These are phyloP conservation scores for Cymbidium sinense DNA, from an alignment of 106 monocot species.

Conservation along the genomic window DNA sequence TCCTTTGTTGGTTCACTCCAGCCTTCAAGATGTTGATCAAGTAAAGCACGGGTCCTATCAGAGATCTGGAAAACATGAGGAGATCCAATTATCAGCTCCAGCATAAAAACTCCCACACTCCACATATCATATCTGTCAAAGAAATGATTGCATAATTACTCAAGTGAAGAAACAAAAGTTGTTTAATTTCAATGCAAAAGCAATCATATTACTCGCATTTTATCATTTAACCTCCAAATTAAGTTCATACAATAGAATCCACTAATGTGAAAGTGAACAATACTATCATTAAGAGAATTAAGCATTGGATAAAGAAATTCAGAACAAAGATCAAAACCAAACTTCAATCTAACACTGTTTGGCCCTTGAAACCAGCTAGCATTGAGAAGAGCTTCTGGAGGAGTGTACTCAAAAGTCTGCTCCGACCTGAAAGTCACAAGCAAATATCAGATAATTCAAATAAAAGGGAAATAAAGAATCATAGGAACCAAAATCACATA, in stretches of 20 bases:
- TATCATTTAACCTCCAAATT: not conserved
- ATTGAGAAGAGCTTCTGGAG: slow-evolving; percentile 91
- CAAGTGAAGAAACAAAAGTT: not conserved
- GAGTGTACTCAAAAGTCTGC: slow-evolving; percentile 83
- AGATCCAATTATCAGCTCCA: slow-evolving; percentile 84
- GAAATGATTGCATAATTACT: not conserved
- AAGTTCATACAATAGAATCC: not conserved
- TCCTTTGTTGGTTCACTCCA: slow-evolving; percentile 75
- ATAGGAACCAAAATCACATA: not conserved
- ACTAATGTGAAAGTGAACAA: not conserved
- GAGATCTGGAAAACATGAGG: slow-evolving; percentile 81
- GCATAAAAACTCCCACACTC: slow-evolving; percentile 87
- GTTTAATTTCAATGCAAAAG: not conserved
- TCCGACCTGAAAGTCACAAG: slow-evolving; percentile 50
- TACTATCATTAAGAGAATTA: not conserved
- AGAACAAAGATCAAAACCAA: slow-evolving; percentile 17
- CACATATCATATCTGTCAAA: slow-evolving; percentile 85
- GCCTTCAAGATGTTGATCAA: slow-evolving; percentile 83
- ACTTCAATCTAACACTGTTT: slow-evolving; percentile 49
- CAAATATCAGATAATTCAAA: not conserved
- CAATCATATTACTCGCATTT: not conserved
- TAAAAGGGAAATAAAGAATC: not conserved
- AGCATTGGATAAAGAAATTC: not conserved
- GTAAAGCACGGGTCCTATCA: slow-evolving; percentile 54
- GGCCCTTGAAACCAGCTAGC: slow-evolving; percentile 69